phyloP scores from a whole-genome alignment of 176 grass and related monocot species.

The Cocos nucifera region DNA sequence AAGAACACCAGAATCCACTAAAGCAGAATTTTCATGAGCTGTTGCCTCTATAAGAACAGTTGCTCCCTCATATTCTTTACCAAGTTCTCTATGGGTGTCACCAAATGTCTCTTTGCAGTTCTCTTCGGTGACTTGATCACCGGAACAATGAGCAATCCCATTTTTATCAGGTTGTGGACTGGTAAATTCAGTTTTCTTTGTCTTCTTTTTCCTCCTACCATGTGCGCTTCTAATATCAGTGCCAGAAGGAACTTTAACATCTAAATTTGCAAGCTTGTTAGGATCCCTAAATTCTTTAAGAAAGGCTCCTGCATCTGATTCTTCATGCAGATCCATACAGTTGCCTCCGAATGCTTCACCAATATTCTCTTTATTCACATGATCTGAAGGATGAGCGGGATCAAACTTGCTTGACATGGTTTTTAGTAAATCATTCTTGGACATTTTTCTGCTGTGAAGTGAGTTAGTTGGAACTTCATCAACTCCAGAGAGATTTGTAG shows the following conservation, averaged over 20 bases:
- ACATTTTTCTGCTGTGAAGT: slow-evolving; percentile 24
- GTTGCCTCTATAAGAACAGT: slow-evolving; percentile 4
- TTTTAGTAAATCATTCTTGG: slow-evolving; percentile 21
- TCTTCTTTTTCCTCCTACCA: slow-evolving; percentile 26
- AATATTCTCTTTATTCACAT: slow-evolving; percentile 21
- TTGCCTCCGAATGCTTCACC: slow-evolving; percentile 15
- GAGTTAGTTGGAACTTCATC: slow-evolving; percentile 20
- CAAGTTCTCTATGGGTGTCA: slow-evolving; percentile 1
- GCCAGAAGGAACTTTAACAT: slow-evolving; percentile 16
- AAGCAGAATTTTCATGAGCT: slow-evolving; percentile 21
- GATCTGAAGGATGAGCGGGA: slow-evolving; percentile 19
- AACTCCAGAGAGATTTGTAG: slow-evolving; percentile 17
- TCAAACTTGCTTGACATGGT: slow-evolving; percentile 1
- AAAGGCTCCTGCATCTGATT: slow-evolving; percentile 15
- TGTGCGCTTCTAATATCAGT: slow-evolving; percentile 25
- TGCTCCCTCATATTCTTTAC: slow-evolving; percentile 19
- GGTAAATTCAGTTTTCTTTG: slow-evolving; percentile 11
- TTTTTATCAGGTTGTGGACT: slow-evolving; percentile 3
- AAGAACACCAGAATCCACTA: slow-evolving; percentile 5
- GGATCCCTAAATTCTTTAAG: background rate
- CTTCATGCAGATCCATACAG: slow-evolving; percentile 15
- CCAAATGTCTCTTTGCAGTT: slow-evolving; percentile 14
- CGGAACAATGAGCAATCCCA: slow-evolving; percentile 12
- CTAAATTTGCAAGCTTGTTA: slow-evolving; percentile 15
- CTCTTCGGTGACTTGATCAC: slow-evolving; percentile 16